Evolutionary conservation across 192 early-diverging fungal genomes (phyloP).

Genomic region (Coemansia sp.): DNA sequence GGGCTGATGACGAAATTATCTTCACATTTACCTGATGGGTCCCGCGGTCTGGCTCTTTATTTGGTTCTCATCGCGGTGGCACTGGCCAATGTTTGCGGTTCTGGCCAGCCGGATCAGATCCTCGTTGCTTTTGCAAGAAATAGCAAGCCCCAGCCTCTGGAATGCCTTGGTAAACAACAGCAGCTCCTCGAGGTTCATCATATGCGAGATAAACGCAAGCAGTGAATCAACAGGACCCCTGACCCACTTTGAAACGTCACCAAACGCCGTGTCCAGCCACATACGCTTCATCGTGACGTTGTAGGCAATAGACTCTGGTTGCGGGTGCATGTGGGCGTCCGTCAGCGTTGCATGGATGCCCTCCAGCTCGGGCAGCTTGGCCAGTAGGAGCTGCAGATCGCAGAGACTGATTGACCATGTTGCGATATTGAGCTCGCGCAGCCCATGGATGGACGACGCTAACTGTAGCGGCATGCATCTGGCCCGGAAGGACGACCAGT

Average conservation of each 20-base stretch:
- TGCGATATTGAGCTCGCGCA: slow-evolving; percentile 16
- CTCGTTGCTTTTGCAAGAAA: neutral
- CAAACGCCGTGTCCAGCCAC: slow-evolving; percentile 10
- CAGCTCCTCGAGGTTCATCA: slow-evolving; percentile 20
- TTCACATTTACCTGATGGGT: neutral
- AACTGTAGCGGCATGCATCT: neutral
- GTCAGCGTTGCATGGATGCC: slow-evolving; percentile 13
- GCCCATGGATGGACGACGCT: neutral
- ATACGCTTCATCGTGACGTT: slow-evolving; percentile 16
- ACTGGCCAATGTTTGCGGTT: slow-evolving; percentile 13
- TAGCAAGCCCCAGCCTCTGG: slow-evolving; percentile 5
- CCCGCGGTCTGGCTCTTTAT: neutral
- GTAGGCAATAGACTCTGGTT: slow-evolving; percentile 9
- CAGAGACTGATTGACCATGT: slow-evolving; percentile 9
- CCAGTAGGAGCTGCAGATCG: slow-evolving; percentile 15
- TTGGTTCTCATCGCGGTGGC: slow-evolving; percentile 8
- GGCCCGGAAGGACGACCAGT: neutral
- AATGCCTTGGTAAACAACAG: slow-evolving; percentile 18
- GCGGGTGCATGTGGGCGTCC: neutral
- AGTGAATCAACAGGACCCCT: slow-evolving; percentile 9
- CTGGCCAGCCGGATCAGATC: slow-evolving; percentile 12
- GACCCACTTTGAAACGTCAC: slow-evolving; percentile 7
- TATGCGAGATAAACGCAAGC: slow-evolving; percentile 4
- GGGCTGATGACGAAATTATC: neutral
- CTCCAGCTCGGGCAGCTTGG: slow-evolving; percentile 9